phyloP scores from a whole-genome alignment of 2,329 filamentous ascomycete genomes.

The Calonectria ilicicola region DNA sequence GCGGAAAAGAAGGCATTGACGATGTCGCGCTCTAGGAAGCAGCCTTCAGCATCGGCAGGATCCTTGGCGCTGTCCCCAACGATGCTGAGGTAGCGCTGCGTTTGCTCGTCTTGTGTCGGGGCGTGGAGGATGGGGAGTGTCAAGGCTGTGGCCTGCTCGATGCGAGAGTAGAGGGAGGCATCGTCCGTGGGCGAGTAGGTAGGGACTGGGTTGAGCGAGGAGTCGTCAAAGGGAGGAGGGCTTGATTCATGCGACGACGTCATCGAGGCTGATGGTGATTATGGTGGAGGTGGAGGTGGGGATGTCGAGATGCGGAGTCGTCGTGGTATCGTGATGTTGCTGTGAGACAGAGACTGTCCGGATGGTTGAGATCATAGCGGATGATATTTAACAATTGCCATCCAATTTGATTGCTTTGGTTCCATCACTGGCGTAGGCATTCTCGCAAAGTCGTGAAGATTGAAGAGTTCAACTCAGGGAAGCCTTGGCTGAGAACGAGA shows the following conservation, averaged over 20 bases:
- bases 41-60: background rate
- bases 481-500: too few relatives aligned
- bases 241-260: constrained; percentile 3
- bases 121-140: constrained; percentile 36
- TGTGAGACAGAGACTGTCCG: too few relatives aligned
- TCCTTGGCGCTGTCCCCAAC: background rate
- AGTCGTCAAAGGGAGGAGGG: background rate
- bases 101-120: background rate
- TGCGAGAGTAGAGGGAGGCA: constrained; percentile 31
- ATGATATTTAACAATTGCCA: too few relatives aligned
- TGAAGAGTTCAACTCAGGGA: too few relatives aligned
- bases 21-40: constrained; percentile 39
- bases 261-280: background rate
- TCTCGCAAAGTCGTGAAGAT: too few relatives aligned
- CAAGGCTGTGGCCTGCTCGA: constrained; percentile 32
- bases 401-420: too few relatives aligned
- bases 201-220: constrained; percentile 24
- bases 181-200: constrained; percentile 34
- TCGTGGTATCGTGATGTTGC: too few relatives aligned
- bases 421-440: too few relatives aligned
- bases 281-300: background rate
- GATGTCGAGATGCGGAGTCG: too few relatives aligned
- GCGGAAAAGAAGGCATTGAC: constrained; percentile 46
- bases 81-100: background rate
- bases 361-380: too few relatives aligned